Conservation (phyloP, 108 stramenopile genomes). For the Nitzschia sp. region DNA sequence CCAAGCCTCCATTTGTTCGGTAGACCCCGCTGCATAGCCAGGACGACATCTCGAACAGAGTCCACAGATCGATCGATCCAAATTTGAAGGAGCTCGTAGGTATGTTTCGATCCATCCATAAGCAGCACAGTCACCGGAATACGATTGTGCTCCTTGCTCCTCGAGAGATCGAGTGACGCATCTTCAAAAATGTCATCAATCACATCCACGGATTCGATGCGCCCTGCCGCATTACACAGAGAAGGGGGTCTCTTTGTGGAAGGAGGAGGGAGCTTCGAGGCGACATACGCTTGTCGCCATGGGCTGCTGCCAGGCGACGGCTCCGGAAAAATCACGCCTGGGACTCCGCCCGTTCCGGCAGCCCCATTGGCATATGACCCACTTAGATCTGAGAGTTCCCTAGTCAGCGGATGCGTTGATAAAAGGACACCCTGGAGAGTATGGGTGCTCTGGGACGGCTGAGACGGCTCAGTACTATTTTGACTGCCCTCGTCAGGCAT, state of each 20-base stretch:
- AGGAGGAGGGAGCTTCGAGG: constrained; percentile 28
- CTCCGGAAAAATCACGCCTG: constrained; percentile 20
- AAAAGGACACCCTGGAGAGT: constrained; percentile 36
- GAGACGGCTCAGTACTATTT: constrained; percentile 16
- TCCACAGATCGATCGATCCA: constrained; percentile 48
- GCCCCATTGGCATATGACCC: constrained; percentile 33
- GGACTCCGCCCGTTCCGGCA: constrained; percentile 3
- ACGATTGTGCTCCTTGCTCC: constrained; percentile 19
- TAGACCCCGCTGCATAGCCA: constrained; percentile 35
- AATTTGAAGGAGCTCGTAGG: constrained; percentile 53
- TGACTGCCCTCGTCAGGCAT: constrained; percentile 3
- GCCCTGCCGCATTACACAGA: neutral
- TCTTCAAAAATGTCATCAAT: constrained; percentile 12
- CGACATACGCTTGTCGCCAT: constrained; percentile 45
- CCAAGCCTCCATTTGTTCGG: constrained; percentile 42
- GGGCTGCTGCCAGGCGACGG: constrained; percentile 12
- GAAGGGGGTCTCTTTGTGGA: no score
- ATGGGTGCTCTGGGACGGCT: constrained; percentile 3
- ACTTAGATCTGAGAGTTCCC: constrained; percentile 54
- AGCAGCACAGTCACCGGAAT: constrained; percentile 44
- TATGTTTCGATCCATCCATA: constrained; percentile 41
- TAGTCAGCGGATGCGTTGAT: constrained; percentile 23
- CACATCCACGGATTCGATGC: constrained; percentile 26
- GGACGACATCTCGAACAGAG: constrained; percentile 46
- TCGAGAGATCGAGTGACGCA: neutral